Conservation (phyloP, 1,284 basidiomycete species). For the Ganoderma sinense region DNA sequence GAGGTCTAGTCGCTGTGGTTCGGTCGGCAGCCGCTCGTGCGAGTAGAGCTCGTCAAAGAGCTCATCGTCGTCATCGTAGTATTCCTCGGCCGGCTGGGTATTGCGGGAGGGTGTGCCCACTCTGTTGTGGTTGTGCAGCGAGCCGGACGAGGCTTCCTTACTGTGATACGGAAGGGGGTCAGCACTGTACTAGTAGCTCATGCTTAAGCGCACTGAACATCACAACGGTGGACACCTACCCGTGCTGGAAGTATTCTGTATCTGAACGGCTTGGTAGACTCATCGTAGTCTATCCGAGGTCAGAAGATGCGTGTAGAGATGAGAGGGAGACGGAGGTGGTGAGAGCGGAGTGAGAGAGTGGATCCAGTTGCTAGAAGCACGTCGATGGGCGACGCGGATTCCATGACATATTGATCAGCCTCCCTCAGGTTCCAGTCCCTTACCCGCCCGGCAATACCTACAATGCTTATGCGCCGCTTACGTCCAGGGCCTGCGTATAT, state of each 20-base stretch:
- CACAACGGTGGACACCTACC: constrained; percentile 9
- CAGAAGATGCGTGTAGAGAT: constrained; percentile 7
- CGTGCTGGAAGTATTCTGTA: constrained; percentile 9
- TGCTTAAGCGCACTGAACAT: constrained; percentile 7
- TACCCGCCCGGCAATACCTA: background rate
- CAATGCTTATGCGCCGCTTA: constrained; percentile 6
- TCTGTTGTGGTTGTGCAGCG: constrained; percentile 5
- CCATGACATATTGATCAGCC: constrained; percentile 15
- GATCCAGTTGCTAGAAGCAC: constrained; percentile 5
- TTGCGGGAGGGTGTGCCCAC: background rate
- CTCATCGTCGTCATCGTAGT: constrained; percentile 22
- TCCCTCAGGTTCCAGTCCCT: background rate
- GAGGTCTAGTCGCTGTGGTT: constrained; percentile 44
- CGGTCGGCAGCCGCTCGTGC: constrained; percentile 28
- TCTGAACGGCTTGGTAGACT: constrained; percentile 13
- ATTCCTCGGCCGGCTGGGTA: constrained; percentile 4
- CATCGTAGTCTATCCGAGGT: constrained; percentile 15
- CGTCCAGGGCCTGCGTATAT: constrained; percentile 3
- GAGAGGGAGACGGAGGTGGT: constrained; percentile 12
- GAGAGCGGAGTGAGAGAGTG: constrained; percentile 10
- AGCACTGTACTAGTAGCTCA: background rate
- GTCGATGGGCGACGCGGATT: constrained; percentile 23
- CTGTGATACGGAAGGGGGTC: constrained; percentile 4
- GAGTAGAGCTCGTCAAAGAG: constrained; percentile 17
- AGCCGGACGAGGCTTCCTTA: constrained; percentile 24